These are phyloP conservation scores for Crithidia bombi DNA, from an alignment of 208 protist species.

Conservation along the genomic window DNA sequence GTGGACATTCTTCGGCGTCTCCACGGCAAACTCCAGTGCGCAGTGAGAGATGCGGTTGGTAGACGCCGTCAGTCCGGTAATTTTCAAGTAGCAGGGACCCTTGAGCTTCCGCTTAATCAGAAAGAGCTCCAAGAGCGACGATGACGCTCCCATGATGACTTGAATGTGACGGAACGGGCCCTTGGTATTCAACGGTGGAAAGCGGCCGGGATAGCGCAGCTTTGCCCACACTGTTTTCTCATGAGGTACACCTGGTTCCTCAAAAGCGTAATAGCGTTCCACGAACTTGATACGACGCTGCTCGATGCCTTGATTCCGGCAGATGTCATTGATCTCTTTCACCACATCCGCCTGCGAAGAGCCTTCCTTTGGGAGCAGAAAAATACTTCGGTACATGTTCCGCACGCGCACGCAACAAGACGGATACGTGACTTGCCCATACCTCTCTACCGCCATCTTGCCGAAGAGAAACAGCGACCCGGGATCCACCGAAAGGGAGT, in stretches of 20 bases:
- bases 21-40: conserved; percentile 77
- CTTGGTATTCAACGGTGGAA: conserved; percentile 55
- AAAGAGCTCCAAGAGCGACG: conserved; percentile 93
- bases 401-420: conserved; percentile 89
- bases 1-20: conserved; percentile 73
- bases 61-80: conserved; percentile 46
- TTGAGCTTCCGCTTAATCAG: conserved; percentile 94
- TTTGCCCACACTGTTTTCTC: conserved; percentile 91
- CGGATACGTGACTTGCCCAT: conserved; percentile 36
- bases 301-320: conserved; percentile 68
- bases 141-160: conserved; percentile 83
- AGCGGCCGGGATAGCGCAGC: conserved; percentile 83
- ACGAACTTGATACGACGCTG: conserved; percentile 89
- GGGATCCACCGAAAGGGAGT: conserved; percentile 66
- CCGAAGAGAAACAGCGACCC: conserved; percentile 93
- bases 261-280: conserved; percentile 94
- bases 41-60: conserved; percentile 80
- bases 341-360: conserved; percentile 75
- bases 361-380: conserved; percentile 70
- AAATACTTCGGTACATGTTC: conserved; percentile 79
- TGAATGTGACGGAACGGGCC: conserved; percentile 67
- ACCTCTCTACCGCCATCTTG: conserved; percentile 54
- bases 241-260: conserved; percentile 73
- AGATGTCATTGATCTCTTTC: conserved; percentile 83
- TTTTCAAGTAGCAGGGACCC: conserved; percentile 92